Base-by-base conservation (phyloP, 164 flowering plant genomes). In the Macadamia tetraphylla region DNA sequence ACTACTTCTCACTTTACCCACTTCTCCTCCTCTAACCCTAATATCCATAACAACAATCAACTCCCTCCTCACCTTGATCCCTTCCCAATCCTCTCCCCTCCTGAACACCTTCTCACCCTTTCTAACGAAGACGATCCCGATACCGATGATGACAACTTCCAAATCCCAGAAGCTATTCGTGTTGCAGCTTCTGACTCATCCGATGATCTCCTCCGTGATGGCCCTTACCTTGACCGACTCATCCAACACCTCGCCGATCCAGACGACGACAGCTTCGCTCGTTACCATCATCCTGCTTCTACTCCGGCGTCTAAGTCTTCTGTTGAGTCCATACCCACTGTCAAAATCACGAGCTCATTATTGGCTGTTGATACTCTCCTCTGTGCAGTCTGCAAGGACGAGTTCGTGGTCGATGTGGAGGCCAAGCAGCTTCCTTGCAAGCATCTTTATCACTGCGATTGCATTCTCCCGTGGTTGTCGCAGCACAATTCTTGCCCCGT, bases 331-430 rank as follows among this genome's bases (percentile, higher is more conserved):
- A 72, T 81, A 59, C 82, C 85, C n/a, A 80, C 82, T 14, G 18
- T 83, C 59, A 81, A 78, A 35, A 81, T 85, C 69, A 72, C 82
- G 29, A 62, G 67, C 13, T 68, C 76, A 8, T 35, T 75, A 35
- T 66, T 77, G 14, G 56, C 66, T 23, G 60, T 68, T 10, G 72
- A 72, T n/a, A 14, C 77, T 7, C 62, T 82, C 29, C 59, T 81
- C 30, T 87, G 95, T 69, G 82, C 88, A 0, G 83, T 89, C 23
- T 89, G 92, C 63, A 87, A 86, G 72, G 92, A 87, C 58, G 86
- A 78, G 68, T 84, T 86, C 61, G 60, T 60, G 11, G 32, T 76
- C 5, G 83, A 78, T 60, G 80, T 56, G 11, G 84, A 81, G 40
- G 90, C 81, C 55, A 86, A 84, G 66, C 80, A 77, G 77, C 77